Conservation (phyloP, 2,329 filamentous ascomycete genomes). For the Myriosclerotinia scirpicola region DNA sequence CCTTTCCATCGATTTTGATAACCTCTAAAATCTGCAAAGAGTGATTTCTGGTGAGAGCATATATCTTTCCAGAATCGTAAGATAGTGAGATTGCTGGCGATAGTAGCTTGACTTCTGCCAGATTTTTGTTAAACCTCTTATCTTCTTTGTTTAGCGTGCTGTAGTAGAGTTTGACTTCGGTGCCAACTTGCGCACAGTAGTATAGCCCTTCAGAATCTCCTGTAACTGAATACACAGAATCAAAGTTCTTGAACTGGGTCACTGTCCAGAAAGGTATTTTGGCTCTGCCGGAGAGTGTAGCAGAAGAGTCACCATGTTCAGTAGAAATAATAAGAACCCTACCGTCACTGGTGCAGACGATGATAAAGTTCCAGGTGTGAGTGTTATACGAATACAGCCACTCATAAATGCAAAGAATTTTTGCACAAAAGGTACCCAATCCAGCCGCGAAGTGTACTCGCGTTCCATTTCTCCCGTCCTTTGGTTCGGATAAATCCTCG, state of each 20-base stretch:
- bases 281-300: neutral
- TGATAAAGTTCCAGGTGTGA: constrained; percentile 61
- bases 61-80: constrained; percentile 49
- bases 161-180: constrained; percentile 12
- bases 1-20: constrained; percentile 28
- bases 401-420: constrained; percentile 60
- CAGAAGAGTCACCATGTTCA: constrained; percentile 27
- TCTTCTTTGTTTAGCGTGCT: constrained; percentile 36
- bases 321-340: constrained; percentile 57
- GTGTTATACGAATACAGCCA: constrained; percentile 61
- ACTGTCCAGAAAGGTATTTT: constrained; percentile 56
- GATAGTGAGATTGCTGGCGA: constrained; percentile 54
- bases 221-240: constrained; percentile 55
- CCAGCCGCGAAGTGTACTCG: constrained; percentile 53
- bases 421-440: constrained; percentile 57
- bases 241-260: constrained; percentile 37
- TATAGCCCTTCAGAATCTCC: constrained; percentile 57
- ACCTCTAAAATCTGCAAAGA: constrained; percentile 57
- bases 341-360: constrained; percentile 58
- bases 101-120: constrained; percentile 50
- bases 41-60: constrained; percentile 53
- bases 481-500: constrained; percentile 47
- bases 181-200: constrained; percentile 51
- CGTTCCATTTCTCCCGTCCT: constrained; percentile 44
- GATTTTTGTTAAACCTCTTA: constrained; percentile 51